A percentile compares a stretch with the other conserved stretches of the same genome.
phyloP scores from a whole-genome alignment of 1,284 basidiomycete genomes.

The Amylostereum areolatum region DNA sequence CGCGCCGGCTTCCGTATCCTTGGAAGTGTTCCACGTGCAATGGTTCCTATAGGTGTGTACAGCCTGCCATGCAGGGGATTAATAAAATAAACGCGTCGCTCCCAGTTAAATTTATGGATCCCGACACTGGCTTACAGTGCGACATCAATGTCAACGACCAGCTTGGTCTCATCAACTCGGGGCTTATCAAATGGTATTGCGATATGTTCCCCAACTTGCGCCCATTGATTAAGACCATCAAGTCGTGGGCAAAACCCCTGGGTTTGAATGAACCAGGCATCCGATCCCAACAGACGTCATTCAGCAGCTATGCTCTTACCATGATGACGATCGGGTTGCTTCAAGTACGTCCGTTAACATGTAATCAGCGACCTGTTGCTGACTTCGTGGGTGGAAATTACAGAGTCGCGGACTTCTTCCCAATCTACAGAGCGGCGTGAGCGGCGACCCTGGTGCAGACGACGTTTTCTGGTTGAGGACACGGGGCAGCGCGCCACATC shows the following conservation, averaged over 20 bases:
- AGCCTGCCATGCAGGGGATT: background rate
- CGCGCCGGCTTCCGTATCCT: conserved; percentile 31
- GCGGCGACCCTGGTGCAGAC: conserved; percentile 10
- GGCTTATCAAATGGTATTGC: conserved; percentile 43
- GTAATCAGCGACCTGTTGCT: too few species aligned
- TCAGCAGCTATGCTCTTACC: conserved; percentile 54
- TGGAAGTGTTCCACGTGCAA: conserved; percentile 26
- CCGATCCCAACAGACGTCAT: conserved; percentile 24
- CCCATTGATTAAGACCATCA: conserved; percentile 37
- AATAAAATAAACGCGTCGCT: conserved; percentile 4
- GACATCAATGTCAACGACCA: conserved; percentile 58
- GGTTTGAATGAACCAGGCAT: conserved; percentile 40
- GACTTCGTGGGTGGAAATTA: background rate
- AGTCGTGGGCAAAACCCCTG: conserved; percentile 47
- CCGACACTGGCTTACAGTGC: conserved; percentile 33
- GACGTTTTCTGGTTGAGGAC: conserved; percentile 31
- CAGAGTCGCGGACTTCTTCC: conserved; percentile 40
- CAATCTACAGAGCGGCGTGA: conserved; percentile 34
- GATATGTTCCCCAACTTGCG: conserved; percentile 34
- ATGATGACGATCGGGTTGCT: conserved; percentile 52
- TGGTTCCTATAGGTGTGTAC: conserved; percentile 45
- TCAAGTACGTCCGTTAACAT: conserved; percentile 33
- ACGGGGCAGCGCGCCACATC: conserved; percentile 14
- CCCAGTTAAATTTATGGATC: conserved; percentile 48
- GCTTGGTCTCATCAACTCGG: conserved; percentile 45